Evolutionary conservation across 805 yeast genomes (phyloP), one percentile per base, ranked within the genome.

Genomic region (Kodamaea hsintzibuensis): DNA sequence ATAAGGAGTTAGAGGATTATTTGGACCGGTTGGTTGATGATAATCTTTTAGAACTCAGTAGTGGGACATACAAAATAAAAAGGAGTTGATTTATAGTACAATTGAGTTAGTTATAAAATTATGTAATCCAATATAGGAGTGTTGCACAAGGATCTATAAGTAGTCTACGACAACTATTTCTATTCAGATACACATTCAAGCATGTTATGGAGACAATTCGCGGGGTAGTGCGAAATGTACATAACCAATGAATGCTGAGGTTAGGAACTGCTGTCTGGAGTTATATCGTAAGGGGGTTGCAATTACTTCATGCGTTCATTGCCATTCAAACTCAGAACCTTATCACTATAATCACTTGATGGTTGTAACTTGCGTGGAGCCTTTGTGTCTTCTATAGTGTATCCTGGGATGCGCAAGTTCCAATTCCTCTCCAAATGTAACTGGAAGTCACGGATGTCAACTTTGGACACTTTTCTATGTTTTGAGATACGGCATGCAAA

Each of bases 11-110:
- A 55, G 76, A 76, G 57, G 69, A 61, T 25, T 80, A 73, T 55
- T 61, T 82, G 50, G 64, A 69, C 25, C 60, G 63, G 19, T 71
- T 79, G 69, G 79, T 78, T 3, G 79, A 74, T 16, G 81, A 79
- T 49, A 79, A 71, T 14, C 68, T 68, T 57, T 62, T 82, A 38
- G 69, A 63, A 33, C 48, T 62, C 19, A 61, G 57, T n/a, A 73
- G 69, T 13, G 76, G 72, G 7, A 61, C 60, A 27, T 80, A 69
- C 58, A 69, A 63, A 49, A 61, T 79, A 50, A 60, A 57, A 50
- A 63, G 53, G 42, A 45, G 17, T 19, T 43, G 22, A 16, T 9
- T 30, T 35, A 43, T 50, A 30, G 17, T 48, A 40, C 44, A 40
- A n/a, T 30, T 30, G 5, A 30, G 35, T 30, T 30, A 30, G 35